phyloP scores from a whole-genome alignment of 495 filamentous ascomycete genomes.

The Neurospora sp. region DNA sequence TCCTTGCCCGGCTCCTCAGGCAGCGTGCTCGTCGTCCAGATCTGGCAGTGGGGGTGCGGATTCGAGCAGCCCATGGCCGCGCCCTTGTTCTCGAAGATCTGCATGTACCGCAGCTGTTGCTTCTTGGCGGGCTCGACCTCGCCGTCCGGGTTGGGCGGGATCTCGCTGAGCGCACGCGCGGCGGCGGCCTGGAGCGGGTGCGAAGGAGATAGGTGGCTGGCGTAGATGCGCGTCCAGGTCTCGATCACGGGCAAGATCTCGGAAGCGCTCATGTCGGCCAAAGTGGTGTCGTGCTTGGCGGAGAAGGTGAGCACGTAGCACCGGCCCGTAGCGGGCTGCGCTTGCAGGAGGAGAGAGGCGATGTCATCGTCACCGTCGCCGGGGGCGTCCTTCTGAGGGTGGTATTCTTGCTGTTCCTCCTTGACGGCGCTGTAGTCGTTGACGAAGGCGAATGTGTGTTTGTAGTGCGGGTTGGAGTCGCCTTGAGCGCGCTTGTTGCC shows the following conservation, averaged over 20 bases:
- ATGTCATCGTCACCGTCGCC: slow-evolving; percentile 34
- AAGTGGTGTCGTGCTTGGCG: slow-evolving; percentile 77
- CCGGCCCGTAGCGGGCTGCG: slow-evolving; percentile 82
- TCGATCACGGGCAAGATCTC: slow-evolving; percentile 68
- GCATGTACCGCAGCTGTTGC: slow-evolving; percentile 90
- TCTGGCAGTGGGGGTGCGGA: slow-evolving; percentile 92
- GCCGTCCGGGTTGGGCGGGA: slow-evolving; percentile 29
- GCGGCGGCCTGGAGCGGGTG: slow-evolving; percentile 50
- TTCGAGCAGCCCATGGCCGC: slow-evolving; percentile 98
- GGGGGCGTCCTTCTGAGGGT: slow-evolving; percentile 14
- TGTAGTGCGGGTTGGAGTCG: slow-evolving; percentile 77
- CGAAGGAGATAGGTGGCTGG: slow-evolving; percentile 60
- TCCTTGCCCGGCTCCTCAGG: slow-evolving; percentile 83
- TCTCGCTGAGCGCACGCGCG: slow-evolving; percentile 20
- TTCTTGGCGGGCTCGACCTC: slow-evolving; percentile 42
- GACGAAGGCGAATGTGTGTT: slow-evolving; percentile 84
- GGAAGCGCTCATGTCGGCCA: slow-evolving; percentile 65
- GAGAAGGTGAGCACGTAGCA: slow-evolving; percentile 97
- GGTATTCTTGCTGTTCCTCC: slow-evolving; percentile 63
- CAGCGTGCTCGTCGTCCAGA: slow-evolving; percentile 85
- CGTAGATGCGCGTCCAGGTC: slow-evolving; percentile 84
- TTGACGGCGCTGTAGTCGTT: slow-evolving; percentile 98
- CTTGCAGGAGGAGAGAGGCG: slow-evolving; percentile 70
- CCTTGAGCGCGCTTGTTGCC: slow-evolving; percentile 88
- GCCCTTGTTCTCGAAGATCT: slow-evolving; percentile 99